Percentiles rank a stretch among this genome's conserved stretches.
Evolutionary conservation across 2,329 filamentous ascomycete genomes (phyloP).

Genomic region (Coniochaeta prunicola): DNA sequence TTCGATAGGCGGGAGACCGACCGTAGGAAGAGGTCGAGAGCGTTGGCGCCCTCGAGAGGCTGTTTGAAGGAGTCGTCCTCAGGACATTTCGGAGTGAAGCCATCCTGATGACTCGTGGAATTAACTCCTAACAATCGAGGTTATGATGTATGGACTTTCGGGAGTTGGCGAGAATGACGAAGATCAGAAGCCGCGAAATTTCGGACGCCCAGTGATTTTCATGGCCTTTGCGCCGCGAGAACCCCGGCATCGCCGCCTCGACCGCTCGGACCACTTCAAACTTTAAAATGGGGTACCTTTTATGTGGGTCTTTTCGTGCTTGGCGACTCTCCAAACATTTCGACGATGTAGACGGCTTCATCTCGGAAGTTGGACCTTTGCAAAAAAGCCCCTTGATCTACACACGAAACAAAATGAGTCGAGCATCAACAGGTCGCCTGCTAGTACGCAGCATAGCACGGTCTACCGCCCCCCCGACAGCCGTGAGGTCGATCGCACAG

Average conservation of each 20-base stretch:
- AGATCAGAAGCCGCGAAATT: conserved; percentile 4
- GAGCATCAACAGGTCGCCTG: conserved; percentile 14
- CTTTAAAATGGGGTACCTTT: neutral
- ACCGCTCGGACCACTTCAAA: neutral
- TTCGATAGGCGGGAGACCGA: conserved; percentile 40
- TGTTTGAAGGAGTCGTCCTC: conserved; percentile 35
- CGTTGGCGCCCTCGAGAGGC: conserved; percentile 32
- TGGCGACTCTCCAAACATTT: neutral
- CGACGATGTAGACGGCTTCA: neutral
- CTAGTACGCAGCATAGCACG: conserved; percentile 13
- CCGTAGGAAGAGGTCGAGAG: conserved; percentile 28
- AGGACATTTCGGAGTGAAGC: conserved; percentile 28
- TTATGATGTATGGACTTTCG: conserved; percentile 16
- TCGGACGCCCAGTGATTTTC: conserved; percentile 2
- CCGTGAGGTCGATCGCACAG: conserved; percentile 6
- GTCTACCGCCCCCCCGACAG: conserved; percentile 6
- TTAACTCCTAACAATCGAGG: conserved; percentile 20
- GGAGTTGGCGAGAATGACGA: conserved; percentile 2
- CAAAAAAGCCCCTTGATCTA: neutral
- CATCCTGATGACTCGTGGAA: conserved; percentile 32
- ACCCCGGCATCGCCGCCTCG: neutral
- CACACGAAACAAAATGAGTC: conserved; percentile 10
- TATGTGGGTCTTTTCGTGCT: neutral
- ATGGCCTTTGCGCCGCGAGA: neutral
- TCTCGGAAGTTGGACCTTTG: neutral